Base-by-base conservation (phyloP, 2,329 filamentous ascomycete genomes). In the Nemania abortiva region DNA sequence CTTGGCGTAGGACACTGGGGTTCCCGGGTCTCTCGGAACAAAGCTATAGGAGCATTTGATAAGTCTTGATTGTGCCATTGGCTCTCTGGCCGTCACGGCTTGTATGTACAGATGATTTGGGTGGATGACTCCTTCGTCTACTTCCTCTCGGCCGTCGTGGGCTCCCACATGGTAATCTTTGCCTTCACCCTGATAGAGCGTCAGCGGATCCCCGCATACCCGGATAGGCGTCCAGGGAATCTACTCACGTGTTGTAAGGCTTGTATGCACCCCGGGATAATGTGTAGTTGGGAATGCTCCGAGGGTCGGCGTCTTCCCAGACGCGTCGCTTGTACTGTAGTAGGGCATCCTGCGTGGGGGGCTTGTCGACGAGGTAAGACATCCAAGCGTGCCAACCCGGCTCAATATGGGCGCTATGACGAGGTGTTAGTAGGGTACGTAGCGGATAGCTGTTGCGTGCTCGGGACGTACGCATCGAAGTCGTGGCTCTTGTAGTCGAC, bases 361-460 rank as follows among this genome's bases (percentile, higher is more conserved):
- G 90, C 82, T 92, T 92, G 82, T 98, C 94, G 77, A 97, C 91
- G 83, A 90, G 85, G 84, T 99, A 98, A 74, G 94, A 94, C 76
- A 99, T 94, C 96, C 96, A 99, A 34, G 93, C 94, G 84, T 98
- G 96, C 96, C 96, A 99, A 82, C 95, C 93, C 59, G 95, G 95
- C 83, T 98, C 95, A 77, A 98, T 92, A 63, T 98, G 93, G 68
- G 89, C 89, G 71, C 90, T 92, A 73, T 68, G 47, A 37, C 42
- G 63, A 37, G 57, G 57, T 9, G 65, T 74, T 68, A 75, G 66
- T 34, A 31, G 47, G 39, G 65, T 42, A 27, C 18, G 15, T 39
- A 15, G 50, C 15, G 6, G 45, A 6, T 49, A 11, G 29, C 6
- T 0, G 53, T 20, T 11, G 24, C 2, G 1, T 22, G 13, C 29